Base-by-base conservation (phyloP, 352 stramenopile genomes). In the Globisporangium sylvaticum region DNA sequence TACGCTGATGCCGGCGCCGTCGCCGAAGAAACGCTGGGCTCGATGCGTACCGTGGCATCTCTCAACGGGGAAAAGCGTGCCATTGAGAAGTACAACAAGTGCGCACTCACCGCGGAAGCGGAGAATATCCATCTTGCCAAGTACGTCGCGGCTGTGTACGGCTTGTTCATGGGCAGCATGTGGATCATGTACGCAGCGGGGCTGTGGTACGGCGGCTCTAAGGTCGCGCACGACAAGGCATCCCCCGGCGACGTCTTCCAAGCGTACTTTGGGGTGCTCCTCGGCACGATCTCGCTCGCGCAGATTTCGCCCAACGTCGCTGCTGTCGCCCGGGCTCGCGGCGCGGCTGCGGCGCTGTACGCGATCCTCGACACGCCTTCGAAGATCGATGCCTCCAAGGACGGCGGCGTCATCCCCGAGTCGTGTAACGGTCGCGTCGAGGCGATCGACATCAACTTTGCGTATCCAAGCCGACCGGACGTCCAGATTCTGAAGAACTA, bases 381-480 rank as follows among this genome's bases (percentile, higher is more conserved):
- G 7, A 39, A 64, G 18, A 88, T 90, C 48, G 71, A 91, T 58
- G 68, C 85, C 0, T 71, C 73, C 0, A 42, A 60, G n/a, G 59
- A 76, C 20, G 65, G 69, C 6, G 77, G 66, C 12, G 52, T 77
- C 25, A 63, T 75, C 1, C 74, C 75, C 15, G 65, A 58, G 3
- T 42, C 25, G 1, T 83, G 66, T 31, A 22, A 18, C 4, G 84
- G 85, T 10, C 48, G 64, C 10, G 72, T 94, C 18, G 34, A 79
- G 1, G 87, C 77, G 31, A 58, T 73, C 12, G 70, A 87, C 57
- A 29, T 96, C 24, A 53, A 71, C 54, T 95, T 95, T 64, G 55
- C 78, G 20, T 95, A 95, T 61, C 87, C 87, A 12, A 83, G 62
- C 24, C 79, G 87, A 6, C 84, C 76, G 0, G 68, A 77, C 6